phyloP scores from a whole-genome alignment of 257 asterid genomes.

The Nemophila menziesii region DNA sequence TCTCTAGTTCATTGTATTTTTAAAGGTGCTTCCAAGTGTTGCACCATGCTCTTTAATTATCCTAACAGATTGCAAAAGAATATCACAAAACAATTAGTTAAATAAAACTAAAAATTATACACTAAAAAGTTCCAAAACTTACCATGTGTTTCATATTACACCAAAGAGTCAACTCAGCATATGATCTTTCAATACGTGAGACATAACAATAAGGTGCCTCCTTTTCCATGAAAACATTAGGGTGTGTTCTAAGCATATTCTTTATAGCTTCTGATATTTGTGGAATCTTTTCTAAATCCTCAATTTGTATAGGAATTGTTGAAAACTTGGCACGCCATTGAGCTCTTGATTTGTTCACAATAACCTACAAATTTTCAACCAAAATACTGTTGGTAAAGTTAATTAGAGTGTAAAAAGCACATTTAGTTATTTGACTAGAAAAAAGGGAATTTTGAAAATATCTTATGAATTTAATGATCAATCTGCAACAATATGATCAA shows the following conservation, averaged over 20 bases:
- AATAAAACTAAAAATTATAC: neutral
- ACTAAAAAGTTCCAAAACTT: neutral
- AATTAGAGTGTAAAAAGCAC: neutral
- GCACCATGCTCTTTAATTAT: slow-evolving; percentile 69
- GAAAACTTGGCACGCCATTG: slow-evolving; percentile 45
- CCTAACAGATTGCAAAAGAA: slow-evolving; percentile 60
- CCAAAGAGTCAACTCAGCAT: slow-evolving; percentile 71
- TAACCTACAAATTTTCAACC: slow-evolving; percentile 40
- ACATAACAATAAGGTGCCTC: slow-evolving; percentile 84
- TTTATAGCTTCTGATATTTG: slow-evolving; percentile 62
- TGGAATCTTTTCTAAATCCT: slow-evolving; percentile 57
- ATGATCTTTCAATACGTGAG: slow-evolving; percentile 57
- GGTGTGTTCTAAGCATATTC: slow-evolving; percentile 55
- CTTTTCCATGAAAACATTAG: slow-evolving; percentile 62
- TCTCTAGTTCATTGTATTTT: slow-evolving; percentile 8
- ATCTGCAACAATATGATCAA: slow-evolving; percentile 19
- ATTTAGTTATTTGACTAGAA: slow-evolving; percentile 61
- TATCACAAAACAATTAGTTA: slow-evolving; percentile 8
- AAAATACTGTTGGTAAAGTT: neutral
- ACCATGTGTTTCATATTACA: slow-evolving; percentile 72
- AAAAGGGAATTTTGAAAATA: slow-evolving; percentile 82
- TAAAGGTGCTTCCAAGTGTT: slow-evolving; percentile 34
- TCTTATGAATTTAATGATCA: slow-evolving; percentile 58
- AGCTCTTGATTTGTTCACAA: slow-evolving; percentile 89
- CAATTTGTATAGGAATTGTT: slow-evolving; percentile 50